Evolutionary conservation across 179 eudicot species (phyloP), one percentile per base, ranked within the genome.

Genomic region (Beta lomatogona): DNA sequence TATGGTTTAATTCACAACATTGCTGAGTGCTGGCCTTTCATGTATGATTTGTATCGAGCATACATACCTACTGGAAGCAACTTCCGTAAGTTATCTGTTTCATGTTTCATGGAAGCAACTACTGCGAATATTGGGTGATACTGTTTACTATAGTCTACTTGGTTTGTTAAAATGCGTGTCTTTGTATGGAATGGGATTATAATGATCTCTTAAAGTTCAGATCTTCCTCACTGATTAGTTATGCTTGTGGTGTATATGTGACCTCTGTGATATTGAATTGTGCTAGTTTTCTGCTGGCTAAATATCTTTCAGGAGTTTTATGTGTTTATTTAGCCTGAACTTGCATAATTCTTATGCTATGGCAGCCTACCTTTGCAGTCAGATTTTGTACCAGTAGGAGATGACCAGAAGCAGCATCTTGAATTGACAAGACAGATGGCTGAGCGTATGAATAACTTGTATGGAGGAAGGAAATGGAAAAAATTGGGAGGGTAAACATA

Each of bases 381-480:
- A 88, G 99, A 97, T 88, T 89, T 92, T 88, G 99, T 97, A 79
- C 99, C 99, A 53, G 99, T 97, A 83, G 98, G 99, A 73, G 98
- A 93, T 87, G 99, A 97, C 87, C 99, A 97, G 89, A 94, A 91
- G 91, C 99, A 97, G 84, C 99, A 97, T 87, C 86, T 97, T 59
- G 99, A 97, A 84, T 86, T 97, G 86, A 97, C 99, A 2, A 88
- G 98, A 67, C 92, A 94, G 79, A 79, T 97, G 77, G 99, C 98
- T 83, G 99, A 94, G 80, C 97, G 98, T 74, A 92, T 97, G 65
- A 97, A 97, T 89, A 79, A 91, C 85, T 71, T 91, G 80, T 97
- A 92, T 83, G 99, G 99, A 76, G 97, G 99, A 84, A 94, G 97
- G 88, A 97, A 97, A 85, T 97, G 99, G 99, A 97, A 97, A 89